Base-by-base conservation (phyloP, 2,329 filamentous ascomycete genomes). In the Sporothrix pseudoabietina region DNA sequence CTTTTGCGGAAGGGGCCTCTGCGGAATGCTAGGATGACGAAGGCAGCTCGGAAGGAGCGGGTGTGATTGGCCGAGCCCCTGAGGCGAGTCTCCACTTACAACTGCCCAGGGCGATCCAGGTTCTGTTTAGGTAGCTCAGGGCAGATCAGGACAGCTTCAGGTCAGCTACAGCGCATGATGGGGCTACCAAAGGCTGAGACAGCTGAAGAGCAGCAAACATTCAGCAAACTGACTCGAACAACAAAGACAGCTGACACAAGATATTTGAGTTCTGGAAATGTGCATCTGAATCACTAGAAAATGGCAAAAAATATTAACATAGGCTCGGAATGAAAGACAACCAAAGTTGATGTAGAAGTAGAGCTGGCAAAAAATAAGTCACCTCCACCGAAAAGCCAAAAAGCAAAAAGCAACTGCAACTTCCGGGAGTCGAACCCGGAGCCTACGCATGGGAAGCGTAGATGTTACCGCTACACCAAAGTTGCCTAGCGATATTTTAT, bases 391-490 rank as follows among this genome's bases (percentile, higher is more conserved):
- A 68, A 68, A 52, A 12, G 39, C 26, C 26, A 26, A 26, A 26
- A 26, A 26, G 69, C 70, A 32, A 72, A 61, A 73, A 69, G 63
- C 68, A 73, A 75, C 71, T 77, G 75, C 77, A 75, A 75, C 75
- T 76, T 74, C 77, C 77, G 77, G 77, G 77, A 78, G 74, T 78
- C 77, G 77, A 78, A 78, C 77, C 77, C 77, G 77, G 77, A 77
- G 76, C 77, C 75, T 76, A 76, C 75, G 77, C 77, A 78, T 78
- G 77, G 77, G 77, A 78, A 78, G 77, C 77, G 75, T 76, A 76
- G 75, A 78, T 78, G 77, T 78, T 78, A 78, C 77, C 77, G 74
- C 75, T 78, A 78, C 77, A 78, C 77, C 77, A 78, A 77, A 77
- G 75, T 75, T 77, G 76, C 76, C 57, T 69, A 54, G 47, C 8